These are phyloP conservation scores for Phanerochaete sordida DNA, from an alignment of 768 basidiomycete species.

Conservation along the genomic window DNA sequence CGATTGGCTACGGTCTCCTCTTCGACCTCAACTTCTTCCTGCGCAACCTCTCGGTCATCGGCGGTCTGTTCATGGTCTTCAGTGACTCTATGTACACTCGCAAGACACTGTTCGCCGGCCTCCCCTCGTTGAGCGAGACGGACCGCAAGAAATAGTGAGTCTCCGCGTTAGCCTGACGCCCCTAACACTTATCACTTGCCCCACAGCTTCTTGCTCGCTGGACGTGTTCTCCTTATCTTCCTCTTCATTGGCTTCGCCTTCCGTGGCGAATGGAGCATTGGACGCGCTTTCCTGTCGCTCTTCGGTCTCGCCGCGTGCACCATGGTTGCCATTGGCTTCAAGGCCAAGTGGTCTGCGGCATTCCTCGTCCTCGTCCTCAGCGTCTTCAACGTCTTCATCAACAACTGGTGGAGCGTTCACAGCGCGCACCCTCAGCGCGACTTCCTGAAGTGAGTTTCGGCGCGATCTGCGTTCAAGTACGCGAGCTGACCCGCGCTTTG, in stretches of 20 bases:
- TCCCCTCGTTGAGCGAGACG: slow-evolving; percentile 87
- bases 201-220: slow-evolving; percentile 89
- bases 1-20: slow-evolving; percentile 97
- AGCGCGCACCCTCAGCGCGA: slow-evolving; percentile 92
- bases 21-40: slow-evolving; percentile 99
- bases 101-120: slow-evolving; percentile 86
- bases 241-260: slow-evolving; percentile 97
- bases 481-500: neutral
- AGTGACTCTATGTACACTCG: slow-evolving; percentile 89
- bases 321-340: slow-evolving; percentile 98
- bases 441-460: slow-evolving; percentile 84
- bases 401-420: slow-evolving; percentile 98
- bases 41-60: slow-evolving; percentile 95
- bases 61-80: slow-evolving; percentile 98
- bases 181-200: neutral
- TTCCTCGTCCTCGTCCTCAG: slow-evolving; percentile 92
- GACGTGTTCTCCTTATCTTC: slow-evolving; percentile 97
- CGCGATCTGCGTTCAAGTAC: neutral
- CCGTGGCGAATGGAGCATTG: slow-evolving; percentile 88
- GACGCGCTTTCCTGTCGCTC: slow-evolving; percentile 82
- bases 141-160: slow-evolving; percentile 96
- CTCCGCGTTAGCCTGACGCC: neutral
- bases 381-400: slow-evolving; percentile 95
- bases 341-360: slow-evolving; percentile 96
- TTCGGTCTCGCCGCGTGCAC: slow-evolving; percentile 87